Evolutionary conservation across 441 rosid species (phyloP), one percentile per base, ranked within the genome.

Genomic region (Pelargonium citronellum): DNA sequence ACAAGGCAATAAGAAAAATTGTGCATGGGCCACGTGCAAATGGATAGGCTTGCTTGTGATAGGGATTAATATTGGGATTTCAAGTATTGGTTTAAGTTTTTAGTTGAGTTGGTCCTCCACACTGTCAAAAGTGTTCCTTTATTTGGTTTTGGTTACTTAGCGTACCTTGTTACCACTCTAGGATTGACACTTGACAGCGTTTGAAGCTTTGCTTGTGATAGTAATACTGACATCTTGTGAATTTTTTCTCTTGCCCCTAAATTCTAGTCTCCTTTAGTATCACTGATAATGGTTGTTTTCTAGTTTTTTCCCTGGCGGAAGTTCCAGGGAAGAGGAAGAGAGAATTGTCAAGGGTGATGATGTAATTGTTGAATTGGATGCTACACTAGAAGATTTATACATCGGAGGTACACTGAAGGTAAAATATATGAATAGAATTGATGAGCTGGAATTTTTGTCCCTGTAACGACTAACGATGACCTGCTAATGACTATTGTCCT

Each of bases 351-450:
- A 87, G 80, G 99, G 98, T 34, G 98, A 95, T 82, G 98, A 95
- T 72, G 93, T 95, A 53, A 80, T 92, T 81, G 92, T 95, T 66
- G 99, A 92, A 65, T 79, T 95, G 78, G 96, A 92, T 43, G 99
- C 97, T 1, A 78, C 95, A 39, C 81, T 95, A 11, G 98, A 95
- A 83, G 97, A 95, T 83, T 75, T 95, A 67, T 95, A 91, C 84
- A 91, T 89, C 92, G 98, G 99, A 68, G 97, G 98, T 65, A 80
- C 97, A 2, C 73, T 92, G 67, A 90, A 95, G 89, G 99, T 95
- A 78, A 80, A 72, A 37, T n/a, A 67, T 10, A 17, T 22, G 1
- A 16, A 34, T 71, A 11, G 9, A 20, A 69, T 43, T 64, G 58
- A 51, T 51, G 7, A 51, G 4, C 16, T 4, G 58, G 58, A 34